Evolutionary conservation across 164 flowering plant species (phyloP), one percentile per base, ranked within the genome.

Genomic region (Macadamia integrifolia): DNA sequence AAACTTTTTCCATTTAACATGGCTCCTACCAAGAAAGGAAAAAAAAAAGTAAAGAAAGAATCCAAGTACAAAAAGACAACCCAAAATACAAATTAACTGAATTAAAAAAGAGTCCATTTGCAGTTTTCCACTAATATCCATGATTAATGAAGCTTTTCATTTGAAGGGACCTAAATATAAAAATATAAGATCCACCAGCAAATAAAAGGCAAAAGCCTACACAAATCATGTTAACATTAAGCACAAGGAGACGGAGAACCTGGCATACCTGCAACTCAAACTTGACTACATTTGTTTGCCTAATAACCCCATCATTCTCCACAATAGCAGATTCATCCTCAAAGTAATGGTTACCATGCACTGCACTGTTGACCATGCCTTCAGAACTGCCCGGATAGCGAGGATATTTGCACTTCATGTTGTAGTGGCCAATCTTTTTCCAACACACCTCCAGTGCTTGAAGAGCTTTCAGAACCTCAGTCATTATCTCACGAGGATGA

Each of bases 261-360:
- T 4, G 18, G n/a, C 59, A 53, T 32, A 80, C 83, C 77, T 80
- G 83, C 69, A 80, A 50, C 70, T 80, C 81, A 66, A 80, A 80
- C 69, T 77, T 75, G 62, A 80, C 66, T 28, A 75, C 67, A 32
- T 68, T 66, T 35, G 49, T 57, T 13, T 75, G 65, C 53, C 58
- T 63, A 6, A 58, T 17, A 30, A 42, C 18, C 29, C 43, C 55
- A n/a, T 65, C 53, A 52, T 9, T 31, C 44, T 18, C 61, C 8
- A 28, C 3, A 48, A 49, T 56, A 1, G 61, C 8, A 62, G 75
- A 61, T 32, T 66, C 71, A 48, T 49, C 52, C 15, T 50, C 9
- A 48, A 31, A 29, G 42, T 18, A 29, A 14, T 65, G 49, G 30
- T 65, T 69, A 28, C 31, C 49, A 1, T 46, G 58, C 58, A 61